Base-by-base conservation (phyloP, 2,329 filamentous ascomycete species). In the Diaporthe caulivora region DNA sequence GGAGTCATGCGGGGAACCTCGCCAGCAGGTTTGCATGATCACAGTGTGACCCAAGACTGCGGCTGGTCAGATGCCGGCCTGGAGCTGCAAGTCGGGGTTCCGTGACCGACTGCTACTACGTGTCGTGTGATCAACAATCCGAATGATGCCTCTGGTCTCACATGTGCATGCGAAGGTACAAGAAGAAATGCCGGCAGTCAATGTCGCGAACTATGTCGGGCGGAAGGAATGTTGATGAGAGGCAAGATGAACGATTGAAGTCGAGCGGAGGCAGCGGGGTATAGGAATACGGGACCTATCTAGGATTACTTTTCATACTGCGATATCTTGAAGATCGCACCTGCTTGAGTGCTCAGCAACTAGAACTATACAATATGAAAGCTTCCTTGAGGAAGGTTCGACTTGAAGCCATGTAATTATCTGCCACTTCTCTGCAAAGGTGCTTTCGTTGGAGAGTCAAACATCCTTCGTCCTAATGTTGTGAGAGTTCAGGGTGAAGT, bases 51-150 rank as follows among this genome's bases (percentile, higher is more conserved):
- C 60, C 60, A 65, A 65, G 60, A 65, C 29, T 65, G 3, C 29
- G 29, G 60, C 21, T 51, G 60, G 60, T 65, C 60, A 65, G 60
- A 21, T 65, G 60, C 49, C 24, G 17, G 37, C 60, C 42, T 26
- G 3, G 21, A 65, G 44, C 55, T 65, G 60, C 60, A 65, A 65
- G 42, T 65, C 21, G 44, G 60, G 60, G 60, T 51, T 65, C 29
- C 44, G 49, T 65, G 26, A 21, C 29, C 60, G 26, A 65, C 21
- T 10, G 60, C 60, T 51, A 51, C 42, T 7, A 51, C 44, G 7
- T 65, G 44, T 34, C 44, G 60, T 65, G 60, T 65, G 60, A 65
- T 51, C 44, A 65, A 51, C 6, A 10, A 51, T 37, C 44, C 60
- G 44, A 49, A 34, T 65, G 42, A 51, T 24, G 44, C 21, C 5